A percentile compares a stretch with the other conserved stretches of the same genome.
Conservation (phyloP, 768 basidiomycete species). For the Peribolospora kevripleyi region DNA sequence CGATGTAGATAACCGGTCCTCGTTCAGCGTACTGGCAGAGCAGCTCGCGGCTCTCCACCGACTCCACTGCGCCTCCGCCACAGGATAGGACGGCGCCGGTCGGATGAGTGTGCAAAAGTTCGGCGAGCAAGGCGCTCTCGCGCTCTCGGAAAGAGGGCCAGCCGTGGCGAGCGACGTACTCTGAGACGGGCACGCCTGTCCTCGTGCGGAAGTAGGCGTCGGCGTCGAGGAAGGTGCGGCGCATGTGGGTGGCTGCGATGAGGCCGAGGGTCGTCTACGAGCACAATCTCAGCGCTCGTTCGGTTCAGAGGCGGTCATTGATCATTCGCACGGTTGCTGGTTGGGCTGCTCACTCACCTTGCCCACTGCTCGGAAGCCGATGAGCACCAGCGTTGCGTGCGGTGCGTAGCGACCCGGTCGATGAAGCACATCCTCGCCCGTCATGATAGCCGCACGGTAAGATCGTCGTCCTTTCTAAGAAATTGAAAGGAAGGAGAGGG, state of each 20-base stretch:
- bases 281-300: no score
- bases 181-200: constrained; percentile 12
- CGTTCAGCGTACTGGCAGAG: constrained; percentile 35
- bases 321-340: no score
- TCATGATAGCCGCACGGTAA: no score
- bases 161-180: constrained; percentile 31
- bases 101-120: constrained; percentile 34
- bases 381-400: no score
- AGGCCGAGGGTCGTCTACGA: constrained; percentile 51
- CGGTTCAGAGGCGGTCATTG: no score
- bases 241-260: constrained; percentile 45
- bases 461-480: no score
- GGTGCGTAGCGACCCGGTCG: no score
- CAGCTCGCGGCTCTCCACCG: constrained; percentile 40
- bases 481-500: no score
- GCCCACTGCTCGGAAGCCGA: no score
- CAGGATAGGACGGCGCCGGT: constrained; percentile 54
- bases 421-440: no score
- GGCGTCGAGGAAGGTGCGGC: constrained; percentile 55
- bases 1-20: constrained; percentile 50
- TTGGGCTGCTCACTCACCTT: no score
- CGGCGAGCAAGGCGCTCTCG: constrained; percentile 42
- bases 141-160: constrained; percentile 20
- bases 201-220: constrained; percentile 50
- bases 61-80: constrained; percentile 90